phyloP scores from a whole-genome alignment of 768 basidiomycete genomes.

The Boletus vermiculosoides region DNA sequence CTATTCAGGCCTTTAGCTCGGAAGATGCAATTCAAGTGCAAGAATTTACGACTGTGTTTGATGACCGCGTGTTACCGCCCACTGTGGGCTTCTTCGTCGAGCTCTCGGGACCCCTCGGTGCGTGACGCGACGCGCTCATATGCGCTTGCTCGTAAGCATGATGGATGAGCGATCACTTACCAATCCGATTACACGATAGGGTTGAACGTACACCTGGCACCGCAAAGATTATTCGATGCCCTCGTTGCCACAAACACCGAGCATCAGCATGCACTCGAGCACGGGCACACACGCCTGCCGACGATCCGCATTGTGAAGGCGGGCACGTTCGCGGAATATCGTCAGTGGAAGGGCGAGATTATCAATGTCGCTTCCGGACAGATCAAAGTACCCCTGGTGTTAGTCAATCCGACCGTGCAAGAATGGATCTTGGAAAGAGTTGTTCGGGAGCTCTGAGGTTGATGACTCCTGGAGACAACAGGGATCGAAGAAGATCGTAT shows the following conservation, averaged over 20 bases:
- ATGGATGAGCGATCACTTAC: background rate
- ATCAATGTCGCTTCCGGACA: constrained; percentile 2
- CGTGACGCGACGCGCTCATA: background rate
- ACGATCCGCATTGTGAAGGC: constrained; percentile 22
- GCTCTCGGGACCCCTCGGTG: constrained; percentile 10
- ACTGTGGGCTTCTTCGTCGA: constrained; percentile 20
- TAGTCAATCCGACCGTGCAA: background rate
- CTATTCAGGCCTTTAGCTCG: background rate
- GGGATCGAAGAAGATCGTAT: background rate
- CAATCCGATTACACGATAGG: background rate
- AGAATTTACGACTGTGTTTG: constrained; percentile 17
- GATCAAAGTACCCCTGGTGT: constrained; percentile 17
- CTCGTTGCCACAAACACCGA: background rate
- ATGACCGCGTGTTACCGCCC: constrained; percentile 5
- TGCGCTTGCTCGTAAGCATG: background rate
- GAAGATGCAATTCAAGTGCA: constrained; percentile 7
- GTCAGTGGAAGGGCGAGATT: constrained; percentile 10
- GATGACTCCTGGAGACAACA: too few relatives aligned
- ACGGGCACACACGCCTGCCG: constrained; percentile 7
- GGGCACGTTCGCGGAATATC: constrained; percentile 21
- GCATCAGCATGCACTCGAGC: background rate
- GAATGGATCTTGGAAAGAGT: constrained; percentile 24
- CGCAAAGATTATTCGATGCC: constrained; percentile 9
- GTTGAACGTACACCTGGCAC: background rate
- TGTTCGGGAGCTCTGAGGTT: constrained; percentile 11